Percentiles rank a stretch among this genome's conserved stretches.
phyloP scores from a whole-genome alignment of 2,329 filamentous ascomycete genomes.

The Colletotrichum sp. region DNA sequence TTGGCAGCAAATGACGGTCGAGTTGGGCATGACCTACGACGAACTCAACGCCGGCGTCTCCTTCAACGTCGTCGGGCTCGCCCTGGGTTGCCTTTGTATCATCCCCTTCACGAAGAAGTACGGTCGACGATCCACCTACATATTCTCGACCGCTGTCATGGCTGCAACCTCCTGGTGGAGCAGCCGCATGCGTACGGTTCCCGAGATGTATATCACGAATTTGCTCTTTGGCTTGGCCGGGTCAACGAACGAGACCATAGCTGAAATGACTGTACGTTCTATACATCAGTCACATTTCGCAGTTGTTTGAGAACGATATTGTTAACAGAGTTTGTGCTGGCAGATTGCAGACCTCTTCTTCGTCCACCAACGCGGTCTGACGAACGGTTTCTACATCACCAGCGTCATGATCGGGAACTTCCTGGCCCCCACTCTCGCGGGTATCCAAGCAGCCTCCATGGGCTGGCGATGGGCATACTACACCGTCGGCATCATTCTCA shows the following conservation, averaged over 20 bases:
- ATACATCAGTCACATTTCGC: background rate
- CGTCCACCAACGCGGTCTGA: conserved; percentile 28
- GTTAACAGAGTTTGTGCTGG: background rate
- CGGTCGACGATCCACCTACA: conserved; percentile 26
- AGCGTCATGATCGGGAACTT: conserved; percentile 34
- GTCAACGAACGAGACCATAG: conserved; percentile 42
- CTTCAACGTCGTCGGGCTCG: conserved; percentile 20
- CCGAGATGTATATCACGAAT: conserved; percentile 29
- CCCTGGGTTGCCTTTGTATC: conserved; percentile 24
- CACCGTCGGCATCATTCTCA: background rate
- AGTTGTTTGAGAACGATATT: background rate
- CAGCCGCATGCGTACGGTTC: conserved; percentile 20
- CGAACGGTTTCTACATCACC: conserved; percentile 33
- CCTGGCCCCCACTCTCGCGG: conserved; percentile 34
- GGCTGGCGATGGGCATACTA: conserved; percentile 31
- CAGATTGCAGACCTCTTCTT: background rate
- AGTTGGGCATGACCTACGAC: conserved; percentile 1
- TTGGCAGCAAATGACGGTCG: conserved; percentile 26
- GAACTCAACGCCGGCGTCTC: conserved; percentile 12
- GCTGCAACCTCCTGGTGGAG: conserved; percentile 28
- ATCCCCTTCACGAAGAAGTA: conserved; percentile 28
- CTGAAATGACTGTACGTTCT: conserved; percentile 38
- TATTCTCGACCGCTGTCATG: conserved; percentile 24
- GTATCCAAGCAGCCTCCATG: conserved; percentile 23
- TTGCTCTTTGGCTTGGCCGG: conserved; percentile 37